Conservation (phyloP, 768 basidiomycete species). For the Lepiota venenata region DNA sequence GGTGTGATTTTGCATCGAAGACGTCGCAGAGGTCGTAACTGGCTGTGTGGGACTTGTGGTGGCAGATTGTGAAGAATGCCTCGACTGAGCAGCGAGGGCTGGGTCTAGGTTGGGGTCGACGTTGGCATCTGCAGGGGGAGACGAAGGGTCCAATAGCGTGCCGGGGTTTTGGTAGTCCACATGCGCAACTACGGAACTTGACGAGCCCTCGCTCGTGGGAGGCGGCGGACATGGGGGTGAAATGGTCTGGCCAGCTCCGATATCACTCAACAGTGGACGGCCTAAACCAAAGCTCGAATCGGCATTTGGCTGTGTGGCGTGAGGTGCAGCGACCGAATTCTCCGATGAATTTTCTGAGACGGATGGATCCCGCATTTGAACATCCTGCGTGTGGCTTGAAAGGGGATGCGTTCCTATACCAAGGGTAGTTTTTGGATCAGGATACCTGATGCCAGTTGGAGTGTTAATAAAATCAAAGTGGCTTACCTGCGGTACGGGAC, state of each 20-base stretch:
- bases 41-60: background rate
- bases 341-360: background rate
- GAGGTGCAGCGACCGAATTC: background rate
- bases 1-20: slow-evolving; percentile 2
- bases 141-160: slow-evolving; percentile 6
- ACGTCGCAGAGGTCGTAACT: slow-evolving; percentile 14
- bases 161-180: slow-evolving; percentile 9
- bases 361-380: background rate
- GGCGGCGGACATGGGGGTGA: background rate
- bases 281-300: background rate
- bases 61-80: background rate
- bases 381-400: background rate
- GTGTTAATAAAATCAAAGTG: background rate
- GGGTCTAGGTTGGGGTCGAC: slow-evolving; percentile 16
- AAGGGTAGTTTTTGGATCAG: background rate
- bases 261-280: background rate
- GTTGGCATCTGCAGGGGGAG: background rate
- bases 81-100: background rate
- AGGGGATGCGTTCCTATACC: background rate
- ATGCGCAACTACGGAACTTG: slow-evolving; percentile 8
- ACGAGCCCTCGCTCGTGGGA: background rate
- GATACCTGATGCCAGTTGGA: background rate
- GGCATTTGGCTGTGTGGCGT: background rate
- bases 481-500: background rate
- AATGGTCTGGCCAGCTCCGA: background rate